These are phyloP conservation scores for Fusarium staphyleae DNA, from an alignment of 2,329 filamentous ascomycete genomes.

Conservation along the genomic window DNA sequence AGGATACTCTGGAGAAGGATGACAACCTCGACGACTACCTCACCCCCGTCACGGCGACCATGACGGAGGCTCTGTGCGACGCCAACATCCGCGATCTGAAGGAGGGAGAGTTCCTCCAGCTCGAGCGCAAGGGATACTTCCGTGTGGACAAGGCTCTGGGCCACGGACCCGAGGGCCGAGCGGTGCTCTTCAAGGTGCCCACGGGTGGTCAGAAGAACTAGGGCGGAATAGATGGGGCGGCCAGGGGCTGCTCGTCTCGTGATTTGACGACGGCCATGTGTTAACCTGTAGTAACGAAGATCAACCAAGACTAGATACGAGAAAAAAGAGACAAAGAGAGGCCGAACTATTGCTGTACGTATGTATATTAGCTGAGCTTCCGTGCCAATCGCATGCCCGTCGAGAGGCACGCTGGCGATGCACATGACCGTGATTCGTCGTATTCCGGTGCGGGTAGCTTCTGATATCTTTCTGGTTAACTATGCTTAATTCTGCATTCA, in stretches of 20 bases:
- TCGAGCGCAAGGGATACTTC: slow-evolving; percentile 93
- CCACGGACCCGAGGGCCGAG: slow-evolving; percentile 59
- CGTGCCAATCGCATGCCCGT: background rate
- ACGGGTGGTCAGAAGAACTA: slow-evolving; percentile 56
- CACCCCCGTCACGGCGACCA: slow-evolving; percentile 76
- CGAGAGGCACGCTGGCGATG: background rate
- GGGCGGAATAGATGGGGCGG: slow-evolving; percentile 4
- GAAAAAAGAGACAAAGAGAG: slow-evolving; percentile 20
- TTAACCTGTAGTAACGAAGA: slow-evolving; percentile 23
- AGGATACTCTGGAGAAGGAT: slow-evolving; percentile 90
- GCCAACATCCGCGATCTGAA: slow-evolving; percentile 80
- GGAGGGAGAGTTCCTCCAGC: slow-evolving; percentile 91
- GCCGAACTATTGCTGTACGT: background rate
- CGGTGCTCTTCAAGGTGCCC: slow-evolving; percentile 65
- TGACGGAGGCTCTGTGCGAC: slow-evolving; percentile 79
- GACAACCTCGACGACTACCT: slow-evolving; percentile 86
- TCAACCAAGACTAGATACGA: slow-evolving; percentile 15
- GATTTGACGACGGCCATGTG: slow-evolving; percentile 33
- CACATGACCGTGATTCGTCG: slow-evolving; percentile 5
- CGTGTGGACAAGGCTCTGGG: slow-evolving; percentile 74
- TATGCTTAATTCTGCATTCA: background rate
- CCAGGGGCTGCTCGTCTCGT: slow-evolving; percentile 3
- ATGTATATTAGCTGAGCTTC: background rate
- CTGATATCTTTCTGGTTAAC: slow-evolving; percentile 16
- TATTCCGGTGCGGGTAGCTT: background rate